phyloP scores from a whole-genome alignment of 108 stramenopile species.

The Discostella stelligeroides region DNA sequence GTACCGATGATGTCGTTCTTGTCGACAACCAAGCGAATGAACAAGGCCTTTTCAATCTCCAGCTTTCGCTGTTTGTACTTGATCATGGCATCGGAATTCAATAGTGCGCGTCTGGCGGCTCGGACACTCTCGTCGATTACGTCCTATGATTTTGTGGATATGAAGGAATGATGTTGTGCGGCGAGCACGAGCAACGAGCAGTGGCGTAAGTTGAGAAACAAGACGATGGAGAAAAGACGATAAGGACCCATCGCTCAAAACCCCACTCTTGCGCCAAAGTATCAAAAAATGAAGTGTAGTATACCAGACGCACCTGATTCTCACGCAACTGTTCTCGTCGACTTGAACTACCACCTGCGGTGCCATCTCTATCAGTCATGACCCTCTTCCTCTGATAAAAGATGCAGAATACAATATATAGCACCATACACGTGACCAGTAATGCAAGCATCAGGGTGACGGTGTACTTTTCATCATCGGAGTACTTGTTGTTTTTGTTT shows the following conservation, averaged over 20 bases:
- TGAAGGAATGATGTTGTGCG: no score
- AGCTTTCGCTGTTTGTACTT: slow-evolving; percentile 36
- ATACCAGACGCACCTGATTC: slow-evolving; percentile 14
- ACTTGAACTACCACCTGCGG: not conserved
- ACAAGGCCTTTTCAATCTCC: slow-evolving; percentile 24
- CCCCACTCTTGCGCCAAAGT: no score
- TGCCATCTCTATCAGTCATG: not conserved
- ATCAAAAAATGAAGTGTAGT: no score
- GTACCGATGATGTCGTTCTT: not conserved
- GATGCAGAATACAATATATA: slow-evolving; percentile 34
- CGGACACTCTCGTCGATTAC: slow-evolving; percentile 34
- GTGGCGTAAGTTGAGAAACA: not conserved
- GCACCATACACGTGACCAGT: slow-evolving; percentile 20
- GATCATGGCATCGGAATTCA: not conserved
- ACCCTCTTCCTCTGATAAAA: slow-evolving; percentile 19
- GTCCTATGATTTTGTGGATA: no score
- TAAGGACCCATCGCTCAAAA: no score
- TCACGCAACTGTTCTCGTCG: not conserved
- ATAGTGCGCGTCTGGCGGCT: slow-evolving; percentile 16
- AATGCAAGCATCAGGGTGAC: slow-evolving; percentile 16
- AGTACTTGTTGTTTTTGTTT: no score
- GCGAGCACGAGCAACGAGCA: not conserved
- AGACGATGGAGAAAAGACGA: not conserved
- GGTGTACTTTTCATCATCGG: no score
- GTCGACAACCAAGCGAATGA: slow-evolving; percentile 25